phyloP scores from a whole-genome alignment of 2,329 filamentous ascomycete species.

The Ophiosphaerella herpotricha region DNA sequence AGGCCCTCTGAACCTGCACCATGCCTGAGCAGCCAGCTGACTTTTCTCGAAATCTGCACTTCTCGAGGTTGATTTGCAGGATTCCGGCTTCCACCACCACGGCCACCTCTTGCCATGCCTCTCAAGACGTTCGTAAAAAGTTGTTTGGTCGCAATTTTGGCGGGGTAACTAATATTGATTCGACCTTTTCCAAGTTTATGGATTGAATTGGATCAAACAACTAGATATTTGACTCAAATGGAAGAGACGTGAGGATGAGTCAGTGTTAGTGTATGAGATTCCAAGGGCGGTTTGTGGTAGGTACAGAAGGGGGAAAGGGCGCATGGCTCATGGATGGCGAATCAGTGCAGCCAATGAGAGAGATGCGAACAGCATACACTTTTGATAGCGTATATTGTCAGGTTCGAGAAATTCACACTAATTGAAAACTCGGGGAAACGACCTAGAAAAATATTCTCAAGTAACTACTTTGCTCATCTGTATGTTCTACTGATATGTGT shows the following conservation, averaged over 20 bases:
- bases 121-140: conserved; percentile 16
- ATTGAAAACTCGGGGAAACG: too few species aligned
- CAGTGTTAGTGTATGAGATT: conserved; percentile 1
- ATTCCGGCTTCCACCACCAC: conserved; percentile 43
- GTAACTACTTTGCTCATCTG: too few species aligned
- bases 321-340: conserved; percentile 4
- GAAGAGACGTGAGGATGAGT: conserved; percentile 13
- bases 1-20: conserved; percentile 65
- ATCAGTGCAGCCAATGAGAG: background rate
- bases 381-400: background rate
- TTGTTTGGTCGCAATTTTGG: conserved; percentile 24
- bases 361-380: background rate
- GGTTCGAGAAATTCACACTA: too few species aligned
- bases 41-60: conserved; percentile 54
- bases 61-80: conserved; percentile 47
- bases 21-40: conserved; percentile 64
- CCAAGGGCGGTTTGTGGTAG: conserved; percentile 5
- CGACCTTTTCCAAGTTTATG: background rate
- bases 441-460: too few species aligned
- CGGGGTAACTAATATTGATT: conserved; percentile 1
- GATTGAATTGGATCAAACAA: too few species aligned
- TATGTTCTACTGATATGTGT: too few species aligned
- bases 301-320: conserved; percentile 9
- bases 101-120: conserved; percentile 35
- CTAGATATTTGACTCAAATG: background rate